phyloP scores from a whole-genome alignment of 345 rosid species.

The Gossypium herbaceum region DNA sequence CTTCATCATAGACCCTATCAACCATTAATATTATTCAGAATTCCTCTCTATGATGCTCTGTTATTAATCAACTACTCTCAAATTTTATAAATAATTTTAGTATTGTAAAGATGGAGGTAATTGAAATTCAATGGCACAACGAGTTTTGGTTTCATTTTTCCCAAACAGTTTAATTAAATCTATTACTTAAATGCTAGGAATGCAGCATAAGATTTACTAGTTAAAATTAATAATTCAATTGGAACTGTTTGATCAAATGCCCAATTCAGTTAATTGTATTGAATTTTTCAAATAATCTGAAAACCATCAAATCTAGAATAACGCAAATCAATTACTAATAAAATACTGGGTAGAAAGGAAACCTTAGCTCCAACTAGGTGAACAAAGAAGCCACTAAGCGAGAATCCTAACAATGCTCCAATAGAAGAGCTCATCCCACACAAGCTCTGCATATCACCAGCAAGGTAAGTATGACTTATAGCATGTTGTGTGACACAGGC shows the following conservation, averaged over 20 bases:
- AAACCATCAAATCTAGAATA: neutral
- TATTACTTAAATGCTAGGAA: neutral
- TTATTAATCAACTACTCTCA: neutral
- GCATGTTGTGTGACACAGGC: constrained; percentile 68
- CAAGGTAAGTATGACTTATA: constrained; percentile 57
- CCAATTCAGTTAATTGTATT: neutral
- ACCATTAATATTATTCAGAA: neutral
- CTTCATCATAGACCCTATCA: neutral
- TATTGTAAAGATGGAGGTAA: neutral
- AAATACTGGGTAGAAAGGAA: constrained; percentile 1
- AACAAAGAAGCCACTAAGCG: constrained; percentile 60
- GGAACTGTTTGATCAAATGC: neutral
- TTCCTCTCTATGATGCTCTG: neutral
- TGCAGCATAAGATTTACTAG: neutral
- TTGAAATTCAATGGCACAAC: neutral
- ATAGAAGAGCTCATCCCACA: constrained; percentile 61
- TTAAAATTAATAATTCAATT: neutral
- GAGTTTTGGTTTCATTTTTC: neutral
- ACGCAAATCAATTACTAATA: neutral
- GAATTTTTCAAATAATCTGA: neutral
- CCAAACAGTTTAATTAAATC: neutral
- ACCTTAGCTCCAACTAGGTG: constrained; percentile 60
- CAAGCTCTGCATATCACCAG: constrained; percentile 72
- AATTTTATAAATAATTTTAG: neutral
- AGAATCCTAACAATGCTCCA: constrained; percentile 63